Conservation (phyloP, 2,329 filamentous ascomycete genomes). For the Chaetomiaceae sp. region DNA sequence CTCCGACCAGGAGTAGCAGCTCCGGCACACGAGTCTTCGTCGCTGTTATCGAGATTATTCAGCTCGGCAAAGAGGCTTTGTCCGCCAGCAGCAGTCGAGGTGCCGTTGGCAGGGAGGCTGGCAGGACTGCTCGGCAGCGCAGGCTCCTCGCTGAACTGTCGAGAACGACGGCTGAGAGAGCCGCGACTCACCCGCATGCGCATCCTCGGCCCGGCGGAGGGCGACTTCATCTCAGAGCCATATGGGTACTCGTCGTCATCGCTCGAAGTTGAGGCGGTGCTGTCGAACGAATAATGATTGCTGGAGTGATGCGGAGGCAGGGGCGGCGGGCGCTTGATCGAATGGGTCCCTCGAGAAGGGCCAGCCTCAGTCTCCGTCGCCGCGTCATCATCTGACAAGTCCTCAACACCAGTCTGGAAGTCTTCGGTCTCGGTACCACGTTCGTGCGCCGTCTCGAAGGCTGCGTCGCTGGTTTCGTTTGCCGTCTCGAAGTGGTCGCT, state of each 20-base stretch:
- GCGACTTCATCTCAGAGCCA: conserved; percentile 52
- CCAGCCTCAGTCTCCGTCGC: conserved; percentile 75
- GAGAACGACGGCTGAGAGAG: conserved; percentile 52
- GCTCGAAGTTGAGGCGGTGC: conserved; percentile 80
- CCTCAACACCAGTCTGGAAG: conserved; percentile 90
- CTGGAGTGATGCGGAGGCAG: conserved; percentile 41
- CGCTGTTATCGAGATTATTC: conserved; percentile 69
- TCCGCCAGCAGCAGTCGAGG: conserved; percentile 42
- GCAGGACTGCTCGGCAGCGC: conserved; percentile 53
- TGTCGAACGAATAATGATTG: conserved; percentile 66
- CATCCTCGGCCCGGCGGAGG: conserved; percentile 57
- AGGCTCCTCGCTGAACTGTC: conserved; percentile 55
- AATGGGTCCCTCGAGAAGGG: conserved; percentile 39
- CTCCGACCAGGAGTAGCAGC: conserved; percentile 50
- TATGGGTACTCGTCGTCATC: conserved; percentile 63
- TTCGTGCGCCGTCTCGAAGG: conserved; percentile 68
- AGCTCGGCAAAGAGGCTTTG: conserved; percentile 88
- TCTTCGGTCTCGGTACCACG: conserved; percentile 82
- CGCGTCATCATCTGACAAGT: conserved; percentile 63
- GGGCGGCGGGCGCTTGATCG: conserved; percentile 37
- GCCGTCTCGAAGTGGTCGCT: conserved; percentile 63
- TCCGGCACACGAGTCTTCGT: conserved; percentile 57
- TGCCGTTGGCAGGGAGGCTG: conserved; percentile 46
- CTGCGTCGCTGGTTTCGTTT: conserved; percentile 64
- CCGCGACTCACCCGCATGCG: conserved; percentile 65